Evolutionary conservation across 768 basidiomycete genomes (phyloP), one percentile per base, ranked within the genome.

Genomic region (Pulveroboletus sp.): DNA sequence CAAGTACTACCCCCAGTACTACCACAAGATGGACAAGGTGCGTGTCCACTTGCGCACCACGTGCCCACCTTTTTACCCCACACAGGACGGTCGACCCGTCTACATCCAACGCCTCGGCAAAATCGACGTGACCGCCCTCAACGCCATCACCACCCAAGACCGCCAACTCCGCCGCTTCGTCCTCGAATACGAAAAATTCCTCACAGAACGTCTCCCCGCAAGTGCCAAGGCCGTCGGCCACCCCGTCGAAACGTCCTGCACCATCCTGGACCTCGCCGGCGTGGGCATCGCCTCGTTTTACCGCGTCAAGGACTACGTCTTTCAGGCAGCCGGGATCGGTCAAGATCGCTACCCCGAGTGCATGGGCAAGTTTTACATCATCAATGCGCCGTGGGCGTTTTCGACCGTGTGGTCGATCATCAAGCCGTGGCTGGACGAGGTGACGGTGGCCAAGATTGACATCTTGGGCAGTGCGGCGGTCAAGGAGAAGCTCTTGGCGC

Each of bases 321-420:
- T 75, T 52, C 69, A 79, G 19, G 89, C 93, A 0, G 73, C 87
- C 0, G 63, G 66, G 23, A 85, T 99, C 68, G 90, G 91, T 11
- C 94, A 97, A 68, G 81, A 97, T 73, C 77, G 87, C 56, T 98
- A 94, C 69, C 90, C 93, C 2, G 91, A 95, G 68, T 82, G 78
- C 56, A 92, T 97, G 95, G 95, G 95, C 74, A 91, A 90, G 66
- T 97, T 99, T 75, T 99, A 90, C 77, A 94, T 98, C 78, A 89
- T 97, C 79, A 97, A 98, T 63, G 90, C 92, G 1, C 95, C 95
- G 0, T 97, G 87, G 84, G 78, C 83, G 43, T 99, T 99, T 75
- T 79, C 81, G 43, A 79, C 86, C 33, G 87, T 95, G 19, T 99
- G 94, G 94, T 64, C 73, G 17, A 65, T 94, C 55, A 81, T 98